Conservation (phyloP, 805 yeast genomes). For the Kuraishia hungarica region DNA sequence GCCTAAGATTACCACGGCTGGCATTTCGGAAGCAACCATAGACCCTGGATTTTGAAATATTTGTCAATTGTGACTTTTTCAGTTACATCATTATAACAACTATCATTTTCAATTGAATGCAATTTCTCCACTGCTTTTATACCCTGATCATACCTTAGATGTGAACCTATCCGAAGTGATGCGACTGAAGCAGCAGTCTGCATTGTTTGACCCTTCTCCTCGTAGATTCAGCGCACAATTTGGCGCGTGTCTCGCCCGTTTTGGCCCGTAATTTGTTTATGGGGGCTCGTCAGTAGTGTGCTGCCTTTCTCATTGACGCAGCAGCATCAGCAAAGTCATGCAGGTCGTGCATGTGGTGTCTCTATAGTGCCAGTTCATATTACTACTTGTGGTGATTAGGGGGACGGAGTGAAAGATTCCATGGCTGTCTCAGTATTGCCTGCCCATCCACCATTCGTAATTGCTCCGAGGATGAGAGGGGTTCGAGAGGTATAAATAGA, state of each 20-base stretch:
- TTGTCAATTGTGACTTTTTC: too few species aligned
- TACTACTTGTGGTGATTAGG: neutral
- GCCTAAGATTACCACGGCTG: neutral
- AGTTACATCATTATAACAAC: too few species aligned
- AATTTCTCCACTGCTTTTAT: neutral
- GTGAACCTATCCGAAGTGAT: neutral
- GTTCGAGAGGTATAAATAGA: neutral
- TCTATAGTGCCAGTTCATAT: neutral
- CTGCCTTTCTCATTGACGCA: neutral
- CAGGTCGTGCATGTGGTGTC: neutral
- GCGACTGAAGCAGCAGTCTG: neutral
- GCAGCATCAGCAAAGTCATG: neutral
- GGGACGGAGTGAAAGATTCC: neutral
- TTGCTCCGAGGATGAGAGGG: neutral
- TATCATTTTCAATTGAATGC: neutral
- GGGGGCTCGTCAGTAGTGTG: neutral
- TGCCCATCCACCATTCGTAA: neutral
- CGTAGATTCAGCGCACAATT: neutral
- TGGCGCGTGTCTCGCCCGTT: neutral
- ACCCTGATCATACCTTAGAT: neutral
- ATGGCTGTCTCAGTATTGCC: neutral
- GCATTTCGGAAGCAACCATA: neutral
- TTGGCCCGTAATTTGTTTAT: neutral
- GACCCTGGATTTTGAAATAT: neutral
- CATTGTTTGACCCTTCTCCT: neutral